Evolutionary conservation across 2,329 filamentous ascomycete genomes (phyloP).

Genomic region (Fusarium virguliforme): DNA sequence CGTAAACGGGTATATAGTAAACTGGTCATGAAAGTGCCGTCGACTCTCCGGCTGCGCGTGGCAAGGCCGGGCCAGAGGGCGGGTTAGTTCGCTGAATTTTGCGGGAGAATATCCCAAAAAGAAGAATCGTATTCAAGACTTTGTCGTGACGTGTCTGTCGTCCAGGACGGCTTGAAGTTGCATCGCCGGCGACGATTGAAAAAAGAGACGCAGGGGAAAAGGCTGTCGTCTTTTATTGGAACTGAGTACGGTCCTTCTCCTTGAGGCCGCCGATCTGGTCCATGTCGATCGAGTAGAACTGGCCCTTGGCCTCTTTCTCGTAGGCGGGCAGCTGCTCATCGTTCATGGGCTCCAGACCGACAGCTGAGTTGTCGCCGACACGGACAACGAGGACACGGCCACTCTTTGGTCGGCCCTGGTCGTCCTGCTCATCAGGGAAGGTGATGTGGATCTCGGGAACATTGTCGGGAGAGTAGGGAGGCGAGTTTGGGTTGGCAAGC

Average conservation of each 20-base stretch:
- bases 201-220: constrained; percentile 33
- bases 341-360: constrained; percentile 90
- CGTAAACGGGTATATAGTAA: constrained; percentile 54
- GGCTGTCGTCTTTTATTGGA: constrained; percentile 53
- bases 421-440: constrained; percentile 95
- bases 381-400: constrained; percentile 93
- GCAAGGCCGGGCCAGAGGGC: constrained; percentile 41
- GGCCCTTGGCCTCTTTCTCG: constrained; percentile 82
- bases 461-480: constrained; percentile 84
- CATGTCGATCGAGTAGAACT: constrained; percentile 95
- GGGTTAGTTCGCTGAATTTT: constrained; percentile 44
- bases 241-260: constrained; percentile 78
- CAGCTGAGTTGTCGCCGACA: constrained; percentile 86
- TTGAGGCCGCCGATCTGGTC: constrained; percentile 94
- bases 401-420: constrained; percentile 83
- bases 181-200: constrained; percentile 49
- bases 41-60: constrained; percentile 40
- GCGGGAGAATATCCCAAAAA: constrained; percentile 27
- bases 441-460: constrained; percentile 98
- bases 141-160: constrained; percentile 46
- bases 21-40: constrained; percentile 48
- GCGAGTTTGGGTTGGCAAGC: constrained; percentile 81
- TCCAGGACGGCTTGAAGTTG: constrained; percentile 48
- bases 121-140: constrained; percentile 43
- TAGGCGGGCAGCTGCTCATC: constrained; percentile 89